phyloP scores from a whole-genome alignment of 805 yeast species.

The Suhomyces kilbournensis region DNA sequence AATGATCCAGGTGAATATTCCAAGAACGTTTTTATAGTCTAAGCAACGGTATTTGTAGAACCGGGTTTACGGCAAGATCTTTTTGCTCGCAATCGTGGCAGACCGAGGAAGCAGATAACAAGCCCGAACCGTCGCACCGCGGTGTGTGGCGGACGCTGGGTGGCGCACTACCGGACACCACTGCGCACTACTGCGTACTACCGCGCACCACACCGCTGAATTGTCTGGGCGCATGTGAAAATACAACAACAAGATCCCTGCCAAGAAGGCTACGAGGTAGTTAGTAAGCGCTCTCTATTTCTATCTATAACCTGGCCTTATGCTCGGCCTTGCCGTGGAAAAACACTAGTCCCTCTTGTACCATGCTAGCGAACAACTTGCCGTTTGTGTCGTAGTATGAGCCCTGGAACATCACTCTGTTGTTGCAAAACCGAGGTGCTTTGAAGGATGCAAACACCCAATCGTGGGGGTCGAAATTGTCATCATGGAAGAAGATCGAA shows the following conservation, averaged over 20 bases:
- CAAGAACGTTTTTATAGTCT: background rate
- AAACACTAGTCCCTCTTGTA: constrained; percentile 35
- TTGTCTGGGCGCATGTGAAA: background rate
- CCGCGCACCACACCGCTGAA: background rate
- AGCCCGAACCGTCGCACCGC: too few relatives aligned
- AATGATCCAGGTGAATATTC: too few relatives aligned
- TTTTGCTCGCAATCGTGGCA: too few relatives aligned
- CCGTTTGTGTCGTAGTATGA: constrained; percentile 29
- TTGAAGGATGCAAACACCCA: constrained; percentile 30
- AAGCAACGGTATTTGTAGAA: too few relatives aligned
- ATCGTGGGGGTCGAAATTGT: constrained; percentile 29
- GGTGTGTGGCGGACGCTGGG: too few relatives aligned
- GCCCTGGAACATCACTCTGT: constrained; percentile 29
- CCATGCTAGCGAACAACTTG: constrained; percentile 27
- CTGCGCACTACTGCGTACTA: too few relatives aligned
- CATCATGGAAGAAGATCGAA: constrained; percentile 35
- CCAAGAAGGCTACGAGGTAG: too few relatives aligned
- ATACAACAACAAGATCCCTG: background rate
- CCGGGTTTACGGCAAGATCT: too few relatives aligned
- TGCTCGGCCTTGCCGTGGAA: constrained; percentile 19
- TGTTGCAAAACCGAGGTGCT: constrained; percentile 29
- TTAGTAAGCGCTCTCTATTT: background rate
- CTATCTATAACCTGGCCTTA: constrained; percentile 16
- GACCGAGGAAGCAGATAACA: too few relatives aligned
- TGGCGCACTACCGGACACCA: background rate